Evolutionary conservation across 805 yeast species (phyloP).

Genomic region (Groenewaldozyma tartarivorans): DNA sequence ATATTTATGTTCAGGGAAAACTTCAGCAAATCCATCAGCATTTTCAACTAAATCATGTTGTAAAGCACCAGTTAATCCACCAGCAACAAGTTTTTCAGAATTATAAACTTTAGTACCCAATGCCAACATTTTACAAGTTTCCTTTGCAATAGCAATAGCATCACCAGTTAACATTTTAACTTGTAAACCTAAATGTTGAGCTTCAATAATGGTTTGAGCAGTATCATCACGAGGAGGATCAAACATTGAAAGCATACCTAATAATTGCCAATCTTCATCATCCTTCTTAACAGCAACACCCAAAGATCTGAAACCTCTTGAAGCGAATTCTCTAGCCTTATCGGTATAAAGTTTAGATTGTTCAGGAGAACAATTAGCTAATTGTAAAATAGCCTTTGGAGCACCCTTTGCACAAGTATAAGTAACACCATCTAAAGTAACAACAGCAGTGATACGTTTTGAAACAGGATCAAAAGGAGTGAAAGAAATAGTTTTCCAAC

Average conservation of each 20-base stretch:
- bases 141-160: conserved; percentile 98
- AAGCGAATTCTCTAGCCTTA: conserved; percentile 94
- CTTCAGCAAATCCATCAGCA: conserved; percentile 98
- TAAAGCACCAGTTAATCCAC: conserved; percentile 96
- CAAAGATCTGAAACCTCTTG: conserved; percentile 96
- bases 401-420: conserved; percentile 97
- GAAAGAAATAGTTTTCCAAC: conserved; percentile 51
- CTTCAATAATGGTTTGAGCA: conserved; percentile 90
- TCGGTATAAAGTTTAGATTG: conserved; percentile 89
- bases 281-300: conserved; percentile 99
- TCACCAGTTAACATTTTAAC: conserved; percentile 98
- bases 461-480: conserved; percentile 97
- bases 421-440: conserved; percentile 93
- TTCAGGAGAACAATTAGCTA: conserved; percentile 60
- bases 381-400: conserved; percentile 78
- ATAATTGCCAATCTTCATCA: conserved; percentile 96
- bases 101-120: conserved; percentile 93
- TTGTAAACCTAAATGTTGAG: conserved; percentile 85
- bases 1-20: conserved; percentile 96
- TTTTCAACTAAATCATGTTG: conserved; percentile 95
- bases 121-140: conserved; percentile 96
- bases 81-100: conserved; percentile 93
- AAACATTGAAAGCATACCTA: conserved; percentile 98
- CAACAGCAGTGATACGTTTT: conserved; percentile 89
- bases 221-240: conserved; percentile 99